Conservation (phyloP, 495 filamentous ascomycete genomes). For the Durotheca rogersii region DNA sequence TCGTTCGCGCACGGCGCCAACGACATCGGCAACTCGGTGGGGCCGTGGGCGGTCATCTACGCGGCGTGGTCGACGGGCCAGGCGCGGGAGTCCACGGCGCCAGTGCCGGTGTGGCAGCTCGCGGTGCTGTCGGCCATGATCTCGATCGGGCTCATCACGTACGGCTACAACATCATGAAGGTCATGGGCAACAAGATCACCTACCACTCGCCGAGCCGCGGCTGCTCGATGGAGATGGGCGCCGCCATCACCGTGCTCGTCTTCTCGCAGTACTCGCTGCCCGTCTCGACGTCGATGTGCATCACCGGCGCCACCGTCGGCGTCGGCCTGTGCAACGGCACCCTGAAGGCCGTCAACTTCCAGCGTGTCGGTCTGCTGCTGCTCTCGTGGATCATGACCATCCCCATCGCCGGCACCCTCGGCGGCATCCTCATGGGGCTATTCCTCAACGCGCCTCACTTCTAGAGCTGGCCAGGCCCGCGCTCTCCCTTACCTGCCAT, state of each 20-base stretch:
- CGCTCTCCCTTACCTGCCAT: too few relatives aligned
- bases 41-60: slow-evolving; percentile 65
- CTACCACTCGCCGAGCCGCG: slow-evolving; percentile 62
- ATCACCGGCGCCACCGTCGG: slow-evolving; percentile 60
- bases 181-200: slow-evolving; percentile 70
- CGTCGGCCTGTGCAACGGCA: slow-evolving; percentile 59
- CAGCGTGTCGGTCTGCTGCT: slow-evolving; percentile 54
- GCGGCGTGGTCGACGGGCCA: slow-evolving; percentile 57
- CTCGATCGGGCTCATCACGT: slow-evolving; percentile 59
- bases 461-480: too few relatives aligned
- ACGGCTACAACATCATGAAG: slow-evolving; percentile 72
- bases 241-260: slow-evolving; percentile 66
- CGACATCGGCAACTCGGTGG: slow-evolving; percentile 67
- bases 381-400: slow-evolving; percentile 61
- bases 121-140: slow-evolving; percentile 55
- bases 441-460: slow-evolving; percentile 62
- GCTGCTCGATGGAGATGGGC: slow-evolving; percentile 66
- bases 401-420: slow-evolving; percentile 62
- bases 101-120: slow-evolving; percentile 61
- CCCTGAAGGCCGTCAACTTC: slow-evolving; percentile 62
- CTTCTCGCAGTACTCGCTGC: slow-evolving; percentile 61
- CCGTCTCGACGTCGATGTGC: slow-evolving; percentile 61
- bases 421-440: slow-evolving; percentile 62
- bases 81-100: slow-evolving; percentile 46
- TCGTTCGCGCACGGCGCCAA: slow-evolving; percentile 70